Evolutionary conservation across 805 yeast genomes (phyloP), one percentile per base, ranked within the genome.

Genomic region (Nakazawaea sp.): DNA sequence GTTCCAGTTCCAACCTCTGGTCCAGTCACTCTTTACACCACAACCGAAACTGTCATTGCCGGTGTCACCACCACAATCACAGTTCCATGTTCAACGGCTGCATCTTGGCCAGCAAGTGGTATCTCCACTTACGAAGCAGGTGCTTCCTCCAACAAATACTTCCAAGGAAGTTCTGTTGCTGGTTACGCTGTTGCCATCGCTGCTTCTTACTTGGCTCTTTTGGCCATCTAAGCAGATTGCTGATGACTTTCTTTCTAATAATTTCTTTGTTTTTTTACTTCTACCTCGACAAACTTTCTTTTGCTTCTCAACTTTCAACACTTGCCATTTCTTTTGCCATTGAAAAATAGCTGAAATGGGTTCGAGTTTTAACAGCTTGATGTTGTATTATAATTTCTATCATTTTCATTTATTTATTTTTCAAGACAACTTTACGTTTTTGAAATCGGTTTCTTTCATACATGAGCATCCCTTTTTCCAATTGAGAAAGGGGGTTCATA

Each of bases 61-160:
- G 36, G 60, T 46, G 55, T 74, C 68, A 43, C 55, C 52, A 30
- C 33, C 12, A 38, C 41, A 5, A 29, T 38, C 33, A 38, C 41
- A 10, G 41, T 32, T 18, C 41, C 41, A 32, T 38, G 41, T 30
- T 21, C 30, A 6, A 36, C 40, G 27, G 30, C 23, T 12, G 2
- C 30, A 18, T 24, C 12, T 4, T 30, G 23, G n/a, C 34, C 39
- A 24, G 5, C 13, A 5, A 33, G 23, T 16, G 34, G 24, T 29
- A 29, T 39, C 18, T 33, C 41, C 8, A 33, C 33, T 9, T 40
- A 21, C 30, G 41, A 29, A 16, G 43, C 38, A 21, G 35, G 33
- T 17, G 40, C 42, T 12, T 27, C 40, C 7, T 26, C 27, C 15
- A 29, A 35, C 31, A 36, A 19, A 15, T 26, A 8, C 25, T 8